phyloP scores from a whole-genome alignment of 441 rosid species.

The Pelargonium fulgidum region DNA sequence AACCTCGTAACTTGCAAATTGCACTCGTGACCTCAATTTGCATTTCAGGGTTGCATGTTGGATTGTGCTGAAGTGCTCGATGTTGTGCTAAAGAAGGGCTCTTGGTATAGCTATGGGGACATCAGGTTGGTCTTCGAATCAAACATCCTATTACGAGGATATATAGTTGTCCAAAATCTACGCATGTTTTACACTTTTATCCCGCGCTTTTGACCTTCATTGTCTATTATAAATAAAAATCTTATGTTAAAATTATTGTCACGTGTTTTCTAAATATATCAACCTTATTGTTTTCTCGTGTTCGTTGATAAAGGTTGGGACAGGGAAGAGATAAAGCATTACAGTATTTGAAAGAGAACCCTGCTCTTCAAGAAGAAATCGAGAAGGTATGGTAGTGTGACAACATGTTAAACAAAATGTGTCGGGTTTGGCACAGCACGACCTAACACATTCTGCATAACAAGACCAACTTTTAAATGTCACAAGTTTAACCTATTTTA shows the following conservation, averaged over 20 bases:
- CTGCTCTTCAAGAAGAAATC: slow-evolving; percentile 51
- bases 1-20: slow-evolving; percentile 10
- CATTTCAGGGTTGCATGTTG: slow-evolving; percentile 71
- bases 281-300: slow-evolving; percentile 6
- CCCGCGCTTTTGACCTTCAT: too few relatives aligned
- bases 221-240: too few relatives aligned
- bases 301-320: slow-evolving; percentile 52
- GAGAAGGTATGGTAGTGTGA: slow-evolving; percentile 51
- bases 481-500: too few relatives aligned
- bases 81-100: slow-evolving; percentile 74
- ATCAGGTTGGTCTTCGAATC: slow-evolving; percentile 43
- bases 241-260: too few relatives aligned
- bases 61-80: slow-evolving; percentile 88
- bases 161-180: too few relatives aligned
- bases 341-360: slow-evolving; percentile 69
- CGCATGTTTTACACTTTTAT: too few relatives aligned
- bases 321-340: slow-evolving; percentile 90
- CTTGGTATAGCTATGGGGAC: slow-evolving; percentile 95
- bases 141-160: too few relatives aligned
- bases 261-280: too few relatives aligned
- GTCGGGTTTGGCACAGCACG: too few relatives aligned
- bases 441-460: too few relatives aligned
- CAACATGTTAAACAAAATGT: too few relatives aligned
- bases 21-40: slow-evolving; percentile 21
- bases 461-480: too few relatives aligned